phyloP scores from a whole-genome alignment of 768 basidiomycete genomes.

The Daedaleopsis sinensis region DNA sequence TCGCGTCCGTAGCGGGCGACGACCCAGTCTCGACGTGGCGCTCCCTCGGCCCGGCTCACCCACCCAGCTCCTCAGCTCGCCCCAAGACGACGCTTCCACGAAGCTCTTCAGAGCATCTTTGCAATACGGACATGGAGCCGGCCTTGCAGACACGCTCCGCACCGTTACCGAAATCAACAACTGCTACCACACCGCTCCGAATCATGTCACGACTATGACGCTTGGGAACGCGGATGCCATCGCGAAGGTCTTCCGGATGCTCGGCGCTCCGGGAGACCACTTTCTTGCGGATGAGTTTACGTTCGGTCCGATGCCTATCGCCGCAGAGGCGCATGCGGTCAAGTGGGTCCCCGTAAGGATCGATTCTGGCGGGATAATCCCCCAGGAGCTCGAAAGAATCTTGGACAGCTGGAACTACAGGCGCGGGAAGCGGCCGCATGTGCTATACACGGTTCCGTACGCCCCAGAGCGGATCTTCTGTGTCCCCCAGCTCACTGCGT shows the following conservation, averaged over 20 bases:
- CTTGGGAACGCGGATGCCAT: constrained; percentile 45
- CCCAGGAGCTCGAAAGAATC: constrained; percentile 47
- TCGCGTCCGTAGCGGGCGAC: constrained; percentile 29
- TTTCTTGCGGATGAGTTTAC: constrained; percentile 48
- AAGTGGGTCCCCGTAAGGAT: constrained; percentile 48
- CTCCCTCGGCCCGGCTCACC: constrained; percentile 20
- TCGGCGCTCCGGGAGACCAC: constrained; percentile 43
- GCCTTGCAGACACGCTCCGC: constrained; percentile 31
- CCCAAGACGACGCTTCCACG: constrained; percentile 24
- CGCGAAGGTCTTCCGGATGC: constrained; percentile 43
- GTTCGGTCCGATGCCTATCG: constrained; percentile 44
- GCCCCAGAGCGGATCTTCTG: constrained; percentile 21
- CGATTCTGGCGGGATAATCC: constrained; percentile 52
- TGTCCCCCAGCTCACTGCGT: neutral
- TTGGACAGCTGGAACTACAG: constrained; percentile 47
- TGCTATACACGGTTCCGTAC: constrained; percentile 52
- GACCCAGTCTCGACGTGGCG: constrained; percentile 37
- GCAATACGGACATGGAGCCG: constrained; percentile 41
- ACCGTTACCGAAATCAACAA: constrained; percentile 36
- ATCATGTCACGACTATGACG: constrained; percentile 38
- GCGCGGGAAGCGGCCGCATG: constrained; percentile 50
- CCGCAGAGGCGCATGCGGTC: constrained; percentile 40
- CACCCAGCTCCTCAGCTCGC: constrained; percentile 26
- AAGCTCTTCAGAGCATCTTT: constrained; percentile 33
- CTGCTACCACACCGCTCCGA: constrained; percentile 35